phyloP scores from a whole-genome alignment of 169 alveolate genomes.

The Plasmodium malariae region DNA sequence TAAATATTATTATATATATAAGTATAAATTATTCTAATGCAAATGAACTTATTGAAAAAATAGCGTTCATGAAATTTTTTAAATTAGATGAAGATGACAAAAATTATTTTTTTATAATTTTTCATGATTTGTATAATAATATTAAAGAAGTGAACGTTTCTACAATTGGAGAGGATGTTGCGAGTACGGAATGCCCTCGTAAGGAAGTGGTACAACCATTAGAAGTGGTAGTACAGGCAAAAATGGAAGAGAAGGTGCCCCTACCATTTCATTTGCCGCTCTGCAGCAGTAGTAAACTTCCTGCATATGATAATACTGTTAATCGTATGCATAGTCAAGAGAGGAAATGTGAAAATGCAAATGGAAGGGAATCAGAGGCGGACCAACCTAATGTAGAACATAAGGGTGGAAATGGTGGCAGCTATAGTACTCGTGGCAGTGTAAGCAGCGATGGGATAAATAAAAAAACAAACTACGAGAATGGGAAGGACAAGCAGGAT shows the following conservation, averaged over 20 bases:
- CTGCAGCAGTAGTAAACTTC: too few relatives aligned
- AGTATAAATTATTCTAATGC: slow-evolving; percentile 14
- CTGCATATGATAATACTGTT: too few relatives aligned
- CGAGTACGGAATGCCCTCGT: not conserved
- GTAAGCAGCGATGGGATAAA: too few relatives aligned
- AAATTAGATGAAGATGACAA: slow-evolving; percentile 52
- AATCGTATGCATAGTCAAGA: too few relatives aligned
- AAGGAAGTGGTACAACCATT: too few relatives aligned
- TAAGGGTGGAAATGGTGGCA: not conserved
- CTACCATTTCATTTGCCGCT: too few relatives aligned
- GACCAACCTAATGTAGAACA: too few relatives aligned
- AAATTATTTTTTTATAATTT: slow-evolving; percentile 49
- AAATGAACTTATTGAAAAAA: slow-evolving; percentile 29
- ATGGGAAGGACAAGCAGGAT: not conserved
- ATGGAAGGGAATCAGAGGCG: too few relatives aligned
- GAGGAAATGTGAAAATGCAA: too few relatives aligned
- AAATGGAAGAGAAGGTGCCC: too few relatives aligned
- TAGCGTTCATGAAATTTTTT: slow-evolving; percentile 33
- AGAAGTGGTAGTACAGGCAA: too few relatives aligned
- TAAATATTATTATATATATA: slow-evolving; percentile 39
- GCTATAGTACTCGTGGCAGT: too few relatives aligned
- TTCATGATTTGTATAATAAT: slow-evolving; percentile 48
- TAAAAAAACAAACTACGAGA: not conserved
- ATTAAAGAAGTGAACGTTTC: slow-evolving; percentile 15
- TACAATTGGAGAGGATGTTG: not conserved